Base-by-base conservation (phyloP, 768 basidiomycete genomes). In the Russula griseocarnosa region DNA sequence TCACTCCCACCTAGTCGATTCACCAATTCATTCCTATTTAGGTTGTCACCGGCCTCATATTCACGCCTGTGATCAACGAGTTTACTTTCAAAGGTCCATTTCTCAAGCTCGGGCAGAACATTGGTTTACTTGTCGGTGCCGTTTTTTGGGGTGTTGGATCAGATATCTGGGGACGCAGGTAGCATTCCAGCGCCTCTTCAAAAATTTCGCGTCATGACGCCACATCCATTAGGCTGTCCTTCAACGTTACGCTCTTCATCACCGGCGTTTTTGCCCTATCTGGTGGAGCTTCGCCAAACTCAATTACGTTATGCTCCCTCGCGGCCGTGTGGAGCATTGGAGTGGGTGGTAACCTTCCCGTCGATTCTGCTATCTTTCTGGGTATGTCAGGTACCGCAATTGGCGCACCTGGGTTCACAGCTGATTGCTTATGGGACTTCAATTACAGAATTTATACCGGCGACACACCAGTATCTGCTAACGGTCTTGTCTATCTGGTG, bases 311-410 rank as follows among this genome's bases (percentile, higher is more conserved):
- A 26, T 80, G 80, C 59, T 77, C 82, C 3, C 73, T 87, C 34
- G 74, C 81, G 0, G 81, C 84, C 1, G 75, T 83, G 1, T 82
- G 84, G 79, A 83, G 83, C n/a, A 75, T 87, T 24, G 87, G 87
- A 1, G 86, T 87, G 5, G 87, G 87, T 34, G 88, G 88, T 56
- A 87, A 87, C 67, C 73, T 90, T 9, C 88, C 88, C 0, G 88
- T 90, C 0, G 89, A 90, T 69, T 86, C 84, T 40, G 84, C 88
- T 0, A 82, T 90, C 24, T 91, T 91, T 73, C 78, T 91, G 9
- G 88, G 85, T 86, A 47, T 47, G 78, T 72, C 24, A 28, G n/a
- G 13, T 7, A 14, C n/a, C 38, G 3, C 6, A 56, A 30, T n/a
- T n/a, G n/a, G n/a, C n/a, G n/a, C n/a, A n/a, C n/a, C n/a, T n/a